Evolutionary conservation across 805 yeast genomes (phyloP).

Genomic region (Nakazawaea ernobii): DNA sequence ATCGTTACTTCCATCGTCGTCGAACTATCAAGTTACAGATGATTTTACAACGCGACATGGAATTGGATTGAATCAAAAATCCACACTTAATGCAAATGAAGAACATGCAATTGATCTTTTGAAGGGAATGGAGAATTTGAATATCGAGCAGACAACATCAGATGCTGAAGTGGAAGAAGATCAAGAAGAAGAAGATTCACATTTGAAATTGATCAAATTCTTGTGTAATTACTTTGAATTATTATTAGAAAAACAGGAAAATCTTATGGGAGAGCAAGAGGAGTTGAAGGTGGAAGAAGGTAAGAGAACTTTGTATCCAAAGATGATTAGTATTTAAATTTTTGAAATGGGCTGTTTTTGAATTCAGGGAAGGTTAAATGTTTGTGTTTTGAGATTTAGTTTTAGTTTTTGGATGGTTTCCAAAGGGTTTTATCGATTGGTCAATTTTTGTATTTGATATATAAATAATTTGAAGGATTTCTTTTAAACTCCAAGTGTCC

Average conservation of each 20-base stretch:
- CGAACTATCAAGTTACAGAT: background rate
- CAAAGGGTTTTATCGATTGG: too few relatives aligned
- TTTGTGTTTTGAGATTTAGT: background rate
- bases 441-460: too few relatives aligned
- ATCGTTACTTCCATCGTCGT: constrained; percentile 1
- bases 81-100: background rate
- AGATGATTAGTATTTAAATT: background rate
- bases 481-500: too few relatives aligned
- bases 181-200: constrained; percentile 3
- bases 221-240: constrained; percentile 1
- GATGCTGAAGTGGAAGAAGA: background rate
- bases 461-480: too few relatives aligned
- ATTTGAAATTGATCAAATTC: constrained; percentile 6
- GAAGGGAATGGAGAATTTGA: constrained; percentile 1
- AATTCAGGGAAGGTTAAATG: too few relatives aligned
- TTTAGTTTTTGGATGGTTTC: too few relatives aligned
- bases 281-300: too few relatives aligned
- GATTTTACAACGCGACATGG: constrained; percentile 6
- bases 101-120: background rate
- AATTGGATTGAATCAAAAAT: constrained; percentile 10
- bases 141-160: background rate
- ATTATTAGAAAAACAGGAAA: background rate
- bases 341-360: background rate
- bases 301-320: constrained; percentile 6
- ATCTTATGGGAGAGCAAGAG: background rate